These are phyloP conservation scores for Saccharum hybrid DNA, from an alignment of 202 grass and related monocot species.

Conservation along the genomic window DNA sequence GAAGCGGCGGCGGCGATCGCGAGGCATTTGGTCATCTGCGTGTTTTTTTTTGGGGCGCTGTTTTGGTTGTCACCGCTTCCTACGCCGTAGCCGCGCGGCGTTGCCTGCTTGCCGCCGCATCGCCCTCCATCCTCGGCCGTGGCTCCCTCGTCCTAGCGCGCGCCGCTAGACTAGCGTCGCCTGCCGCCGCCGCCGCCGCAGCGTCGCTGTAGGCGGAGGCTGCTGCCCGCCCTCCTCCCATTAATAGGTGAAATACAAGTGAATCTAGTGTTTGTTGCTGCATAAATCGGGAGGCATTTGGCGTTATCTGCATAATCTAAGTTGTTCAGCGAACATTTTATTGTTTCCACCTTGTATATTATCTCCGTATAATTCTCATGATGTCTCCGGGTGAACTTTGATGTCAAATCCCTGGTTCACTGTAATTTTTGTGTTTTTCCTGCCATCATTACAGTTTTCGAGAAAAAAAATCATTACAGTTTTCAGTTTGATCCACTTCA, in stretches of 20 bases:
- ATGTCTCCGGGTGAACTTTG: not conserved
- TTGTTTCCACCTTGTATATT: not conserved
- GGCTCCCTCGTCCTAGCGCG: too few relatives aligned
- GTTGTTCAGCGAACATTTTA: not conserved
- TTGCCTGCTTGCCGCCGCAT: not conserved
- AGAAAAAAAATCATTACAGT: not conserved
- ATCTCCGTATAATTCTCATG: not conserved
- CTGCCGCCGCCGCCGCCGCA: not conserved
- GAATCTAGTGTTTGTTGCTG: not conserved
- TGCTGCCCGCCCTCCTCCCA: constrained; percentile 5
- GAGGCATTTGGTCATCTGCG: constrained; percentile 9
- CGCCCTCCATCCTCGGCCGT: not conserved
- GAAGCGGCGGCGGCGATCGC: constrained; percentile 43
- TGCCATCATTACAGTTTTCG: not conserved
- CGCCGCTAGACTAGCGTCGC: not conserved
- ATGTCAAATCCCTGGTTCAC: not conserved
- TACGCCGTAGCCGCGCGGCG: not conserved
- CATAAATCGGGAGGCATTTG: constrained; percentile 11
- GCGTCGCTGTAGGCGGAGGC: not conserved
- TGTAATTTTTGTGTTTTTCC: not conserved
- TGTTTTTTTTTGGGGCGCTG: not conserved
- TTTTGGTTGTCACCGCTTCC: not conserved
- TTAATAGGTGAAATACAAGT: constrained; percentile 11
- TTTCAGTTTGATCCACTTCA: constrained; percentile 8
- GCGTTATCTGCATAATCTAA: not conserved